Conservation (phyloP, 148 eudicot species). For the Camellia sinensis region DNA sequence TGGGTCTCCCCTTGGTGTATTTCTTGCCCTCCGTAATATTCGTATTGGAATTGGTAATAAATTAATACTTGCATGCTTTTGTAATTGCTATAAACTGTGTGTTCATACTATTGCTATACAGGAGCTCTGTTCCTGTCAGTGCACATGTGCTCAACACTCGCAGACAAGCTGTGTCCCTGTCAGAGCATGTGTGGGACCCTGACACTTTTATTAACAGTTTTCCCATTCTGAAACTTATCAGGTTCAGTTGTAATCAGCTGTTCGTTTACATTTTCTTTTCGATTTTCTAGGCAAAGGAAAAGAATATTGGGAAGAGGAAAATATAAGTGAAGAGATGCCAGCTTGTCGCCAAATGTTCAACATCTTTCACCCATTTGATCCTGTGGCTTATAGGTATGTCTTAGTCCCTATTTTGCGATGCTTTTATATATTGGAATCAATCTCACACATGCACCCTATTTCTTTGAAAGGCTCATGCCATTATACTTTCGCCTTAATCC, state of each 20-base stretch:
- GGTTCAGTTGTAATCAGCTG: neutral
- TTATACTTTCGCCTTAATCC: neutral
- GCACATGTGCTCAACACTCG: too few relatives aligned
- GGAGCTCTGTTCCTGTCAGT: too few relatives aligned
- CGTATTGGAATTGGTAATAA: conserved; percentile 85
- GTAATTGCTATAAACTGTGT: conserved; percentile 7
- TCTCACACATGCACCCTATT: neutral
- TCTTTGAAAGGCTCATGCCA: neutral
- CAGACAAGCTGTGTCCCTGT: too few relatives aligned
- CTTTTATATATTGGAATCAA: conserved; percentile 4
- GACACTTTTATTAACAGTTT: neutral
- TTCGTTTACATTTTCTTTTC: neutral
- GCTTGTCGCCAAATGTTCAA: conserved; percentile 88
- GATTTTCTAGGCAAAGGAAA: conserved; percentile 57
- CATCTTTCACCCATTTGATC: conserved; percentile 98
- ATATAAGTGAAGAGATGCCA: conserved; percentile 89
- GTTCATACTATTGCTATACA: neutral
- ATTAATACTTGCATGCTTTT: neutral
- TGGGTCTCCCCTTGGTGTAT: conserved; percentile 99
- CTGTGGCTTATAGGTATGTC: conserved; percentile 90
- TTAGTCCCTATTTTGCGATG: neutral
- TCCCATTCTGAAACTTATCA: neutral
- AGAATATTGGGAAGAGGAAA: conserved; percentile 87
- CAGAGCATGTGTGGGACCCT: too few relatives aligned
- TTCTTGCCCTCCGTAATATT: conserved; percentile 90